phyloP scores from a whole-genome alignment of 306 rosid species.

The Nissolia schottii region DNA sequence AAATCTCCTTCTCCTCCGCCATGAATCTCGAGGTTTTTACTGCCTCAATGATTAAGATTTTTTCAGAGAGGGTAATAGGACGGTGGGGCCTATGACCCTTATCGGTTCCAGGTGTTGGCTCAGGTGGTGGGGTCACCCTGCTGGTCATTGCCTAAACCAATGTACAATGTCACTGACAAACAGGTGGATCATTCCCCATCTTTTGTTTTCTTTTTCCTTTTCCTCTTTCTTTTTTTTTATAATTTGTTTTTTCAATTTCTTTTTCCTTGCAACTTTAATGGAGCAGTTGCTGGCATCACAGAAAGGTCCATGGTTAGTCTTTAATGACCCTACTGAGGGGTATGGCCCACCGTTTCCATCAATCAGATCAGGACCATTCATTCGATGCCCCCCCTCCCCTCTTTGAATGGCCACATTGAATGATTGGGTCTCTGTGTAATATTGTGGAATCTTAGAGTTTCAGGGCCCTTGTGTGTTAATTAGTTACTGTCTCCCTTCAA shows the following conservation, averaged over 20 bases:
- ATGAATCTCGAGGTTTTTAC: conserved; percentile 58
- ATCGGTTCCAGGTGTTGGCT: conserved; percentile 95
- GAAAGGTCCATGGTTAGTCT: conserved; percentile 50
- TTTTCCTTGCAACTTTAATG: conserved; percentile 30
- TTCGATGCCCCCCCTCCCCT: conserved; percentile 33
- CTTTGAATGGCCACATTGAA: conserved; percentile 38
- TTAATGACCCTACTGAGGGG: conserved; percentile 39
- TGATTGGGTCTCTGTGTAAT: conserved; percentile 47
- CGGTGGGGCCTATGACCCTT: conserved; percentile 64
- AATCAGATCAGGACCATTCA: conserved; percentile 54
- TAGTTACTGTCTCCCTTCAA: conserved; percentile 3
- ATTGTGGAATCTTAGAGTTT: conserved; percentile 37
- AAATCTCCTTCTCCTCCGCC: conserved; percentile 36
- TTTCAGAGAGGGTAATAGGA: conserved; percentile 38
- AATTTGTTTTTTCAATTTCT: background rate
- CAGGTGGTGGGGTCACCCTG: conserved; percentile 71
- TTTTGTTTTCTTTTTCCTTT: background rate
- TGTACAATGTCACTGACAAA: conserved; percentile 92
- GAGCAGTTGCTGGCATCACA: conserved; percentile 56
- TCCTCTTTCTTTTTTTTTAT: background rate
- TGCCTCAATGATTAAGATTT: conserved; percentile 69
- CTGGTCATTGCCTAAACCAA: conserved; percentile 72
- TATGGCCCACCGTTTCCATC: conserved; percentile 42
- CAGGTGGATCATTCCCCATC: conserved; percentile 96
- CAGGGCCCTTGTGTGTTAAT: background rate